phyloP scores from a whole-genome alignment of 352 stramenopile species.

The Pythium vanterpoolii region DNA sequence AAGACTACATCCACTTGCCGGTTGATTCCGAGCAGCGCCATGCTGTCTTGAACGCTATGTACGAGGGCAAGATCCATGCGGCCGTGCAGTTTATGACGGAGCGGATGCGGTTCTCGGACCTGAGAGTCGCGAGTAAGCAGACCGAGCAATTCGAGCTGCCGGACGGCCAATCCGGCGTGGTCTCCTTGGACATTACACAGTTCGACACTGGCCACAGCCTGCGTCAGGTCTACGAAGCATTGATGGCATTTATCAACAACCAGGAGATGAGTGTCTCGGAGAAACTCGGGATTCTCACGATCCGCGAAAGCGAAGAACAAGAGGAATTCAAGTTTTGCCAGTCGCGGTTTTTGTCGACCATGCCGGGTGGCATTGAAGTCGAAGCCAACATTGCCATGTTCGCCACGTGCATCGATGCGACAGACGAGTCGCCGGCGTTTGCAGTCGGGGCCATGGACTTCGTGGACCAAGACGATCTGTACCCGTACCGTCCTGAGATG shows the following conservation, averaged over 20 bases:
- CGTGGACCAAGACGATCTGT: conserved; percentile 18
- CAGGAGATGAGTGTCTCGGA: conserved; percentile 22
- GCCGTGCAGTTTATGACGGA: conserved; percentile 10
- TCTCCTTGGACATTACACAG: conserved; percentile 11
- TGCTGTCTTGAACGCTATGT: not conserved
- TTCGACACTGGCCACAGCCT: conserved; percentile 14
- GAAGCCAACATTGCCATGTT: conserved; percentile 17
- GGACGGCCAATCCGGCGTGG: not conserved
- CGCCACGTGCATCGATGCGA: not conserved
- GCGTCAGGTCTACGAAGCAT: conserved; percentile 15
- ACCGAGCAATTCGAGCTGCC: conserved; percentile 6
- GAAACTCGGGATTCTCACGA: conserved; percentile 13
- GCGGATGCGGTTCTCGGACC: conserved; percentile 3
- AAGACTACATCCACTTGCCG: conserved; percentile 6
- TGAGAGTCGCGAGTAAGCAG: conserved; percentile 1
- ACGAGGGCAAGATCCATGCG: not conserved
- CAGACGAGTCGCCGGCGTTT: not conserved
- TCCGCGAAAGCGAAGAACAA: conserved; percentile 18
- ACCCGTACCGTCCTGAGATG: conserved; percentile 6
- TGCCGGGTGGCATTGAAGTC: conserved; percentile 11
- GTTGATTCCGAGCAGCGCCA: not conserved
- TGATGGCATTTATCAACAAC: conserved; percentile 14
- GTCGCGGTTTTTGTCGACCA: conserved; percentile 2
- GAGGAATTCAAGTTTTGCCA: conserved; percentile 9
- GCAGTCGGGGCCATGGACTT: conserved; percentile 7